Evolutionary conservation across 192 early-diverging fungal species (phyloP), one percentile per base, ranked within the genome.

Genomic region (Coemansia sp.): DNA sequence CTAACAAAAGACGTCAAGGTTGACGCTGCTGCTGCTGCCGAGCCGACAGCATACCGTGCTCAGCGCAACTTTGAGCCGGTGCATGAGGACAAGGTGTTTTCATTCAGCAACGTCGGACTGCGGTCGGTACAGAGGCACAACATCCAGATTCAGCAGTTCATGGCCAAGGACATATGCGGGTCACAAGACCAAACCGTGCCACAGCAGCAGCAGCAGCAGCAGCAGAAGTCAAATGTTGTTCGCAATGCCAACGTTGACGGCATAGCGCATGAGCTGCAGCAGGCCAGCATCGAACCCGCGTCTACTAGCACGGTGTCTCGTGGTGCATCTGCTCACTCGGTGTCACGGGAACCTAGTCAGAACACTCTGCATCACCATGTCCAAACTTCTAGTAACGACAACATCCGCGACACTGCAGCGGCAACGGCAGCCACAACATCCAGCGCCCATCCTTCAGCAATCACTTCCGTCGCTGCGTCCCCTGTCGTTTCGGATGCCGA

Each of bases 61-160:
- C 71, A 80, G 77, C 72, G 77, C 57, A 71, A 66, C 55, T 74
- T 74, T 63, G 72, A 71, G 66, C 77, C 77, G 0, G 72, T 80
- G 53, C 68, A 61, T 22, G 65, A 66, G n/a, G 69, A 71, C 69
- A 71, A 67, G 59, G 72, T 80, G 6, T 80, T 80, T 69, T 69
- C 72, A 22, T 54, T 80, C 59, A 74, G 72, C 77, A 65, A 71
- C 43, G 54, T 59, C 55, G 71, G 65, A 35, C 65, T 80, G 69
- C 77, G 77, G 45, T 65, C 65, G 14, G 72, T 80, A 15, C 59
- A 80, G 60, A 67, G 58, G 2, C 69, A 68, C 63, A 48, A 56
- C 71, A 49, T n/a, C 59, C 71, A 73, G 63, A 68, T 78, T 35
- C 43, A 63, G 17, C 58, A 57, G 60, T 67, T 63, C 33, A 71